Evolutionary conservation across 83 land plant genomes (phyloP).

Genomic region (Isoetes engelmannii): DNA sequence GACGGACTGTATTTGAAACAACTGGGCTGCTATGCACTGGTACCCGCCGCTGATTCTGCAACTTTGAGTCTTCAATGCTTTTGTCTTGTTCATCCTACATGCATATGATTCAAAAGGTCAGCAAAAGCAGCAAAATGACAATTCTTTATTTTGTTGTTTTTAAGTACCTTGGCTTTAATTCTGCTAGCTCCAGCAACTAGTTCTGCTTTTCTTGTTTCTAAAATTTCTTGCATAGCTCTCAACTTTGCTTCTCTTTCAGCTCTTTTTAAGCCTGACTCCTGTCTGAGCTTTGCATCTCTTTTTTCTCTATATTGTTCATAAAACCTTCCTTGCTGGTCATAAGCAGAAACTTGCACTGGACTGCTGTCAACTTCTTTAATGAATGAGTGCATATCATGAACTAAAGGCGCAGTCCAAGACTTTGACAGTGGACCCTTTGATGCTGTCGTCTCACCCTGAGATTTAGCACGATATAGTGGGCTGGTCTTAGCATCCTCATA

Average conservation of each 20-base stretch:
- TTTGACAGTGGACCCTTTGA: neutral
- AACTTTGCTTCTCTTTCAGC: constrained; percentile 40
- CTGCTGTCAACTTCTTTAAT: neutral
- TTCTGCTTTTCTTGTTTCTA: constrained; percentile 35
- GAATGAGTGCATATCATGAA: neutral
- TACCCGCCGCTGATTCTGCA: neutral
- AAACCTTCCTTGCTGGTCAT: constrained; percentile 25
- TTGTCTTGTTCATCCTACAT: neutral
- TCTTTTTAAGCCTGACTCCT: constrained; percentile 29
- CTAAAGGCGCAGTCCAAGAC: constrained; percentile 1
- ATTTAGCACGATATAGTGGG: neutral
- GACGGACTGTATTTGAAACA: neutral
- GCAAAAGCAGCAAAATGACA: constrained; percentile 2
- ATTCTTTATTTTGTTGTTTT: neutral
- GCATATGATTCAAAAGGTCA: neutral
- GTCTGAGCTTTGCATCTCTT: constrained; percentile 37
- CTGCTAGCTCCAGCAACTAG: constrained; percentile 18
- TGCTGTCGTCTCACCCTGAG: neutral
- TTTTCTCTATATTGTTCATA: constrained; percentile 33
- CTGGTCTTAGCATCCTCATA: neutral
- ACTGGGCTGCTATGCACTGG: neutral
- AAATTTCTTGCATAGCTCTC: constrained; percentile 33
- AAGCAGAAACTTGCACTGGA: neutral
- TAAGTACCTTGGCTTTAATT: neutral
- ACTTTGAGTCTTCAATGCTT: neutral